These are phyloP conservation scores for Candida mesenterica DNA, from an alignment of 1,139 yeast species.

Conservation along the genomic window DNA sequence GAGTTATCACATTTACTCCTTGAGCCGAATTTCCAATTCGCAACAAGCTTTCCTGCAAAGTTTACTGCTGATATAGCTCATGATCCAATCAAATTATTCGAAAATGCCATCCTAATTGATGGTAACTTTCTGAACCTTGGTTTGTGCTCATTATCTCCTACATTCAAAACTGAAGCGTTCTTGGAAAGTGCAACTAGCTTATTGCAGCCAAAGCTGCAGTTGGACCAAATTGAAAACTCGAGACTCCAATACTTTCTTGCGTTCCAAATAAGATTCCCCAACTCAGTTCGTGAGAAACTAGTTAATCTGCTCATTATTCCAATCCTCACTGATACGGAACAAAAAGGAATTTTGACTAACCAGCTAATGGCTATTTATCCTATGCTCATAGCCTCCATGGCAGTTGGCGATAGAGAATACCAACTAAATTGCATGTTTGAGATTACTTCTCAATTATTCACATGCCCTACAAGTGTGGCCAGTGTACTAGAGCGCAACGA, in stretches of 20 bases:
- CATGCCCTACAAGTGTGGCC: slow-evolving; percentile 59
- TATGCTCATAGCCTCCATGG: slow-evolving; percentile 44
- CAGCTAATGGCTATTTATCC: slow-evolving; percentile 60
- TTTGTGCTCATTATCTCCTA: slow-evolving; percentile 15
- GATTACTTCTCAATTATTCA: slow-evolving; percentile 60
- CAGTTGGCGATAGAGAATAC: slow-evolving; percentile 64
- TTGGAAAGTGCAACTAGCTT: slow-evolving; percentile 11
- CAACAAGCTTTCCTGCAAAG: slow-evolving; percentile 26
- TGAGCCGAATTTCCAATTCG: slow-evolving; percentile 25
- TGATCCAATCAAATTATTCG: slow-evolving; percentile 20
- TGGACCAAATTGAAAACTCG: slow-evolving; percentile 25
- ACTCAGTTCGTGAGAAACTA: slow-evolving; percentile 46
- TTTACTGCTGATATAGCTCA: slow-evolving; percentile 15
- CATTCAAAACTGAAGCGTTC: slow-evolving; percentile 13
- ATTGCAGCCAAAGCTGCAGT: slow-evolving; percentile 2
- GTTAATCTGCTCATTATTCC: slow-evolving; percentile 52
- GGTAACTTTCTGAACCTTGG: slow-evolving; percentile 28
- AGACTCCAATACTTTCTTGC: slow-evolving; percentile 52
- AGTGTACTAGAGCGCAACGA: slow-evolving; percentile 35
- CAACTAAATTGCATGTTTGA: slow-evolving; percentile 53
- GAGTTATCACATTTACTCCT: slow-evolving; percentile 30
- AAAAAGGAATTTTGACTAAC: slow-evolving; percentile 47
- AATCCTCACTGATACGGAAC: slow-evolving; percentile 45
- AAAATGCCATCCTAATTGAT: slow-evolving; percentile 29
- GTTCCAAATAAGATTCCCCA: slow-evolving; percentile 58